Base-by-base conservation (phyloP, 208 protist genomes). In the Crithidia sp. region DNA sequence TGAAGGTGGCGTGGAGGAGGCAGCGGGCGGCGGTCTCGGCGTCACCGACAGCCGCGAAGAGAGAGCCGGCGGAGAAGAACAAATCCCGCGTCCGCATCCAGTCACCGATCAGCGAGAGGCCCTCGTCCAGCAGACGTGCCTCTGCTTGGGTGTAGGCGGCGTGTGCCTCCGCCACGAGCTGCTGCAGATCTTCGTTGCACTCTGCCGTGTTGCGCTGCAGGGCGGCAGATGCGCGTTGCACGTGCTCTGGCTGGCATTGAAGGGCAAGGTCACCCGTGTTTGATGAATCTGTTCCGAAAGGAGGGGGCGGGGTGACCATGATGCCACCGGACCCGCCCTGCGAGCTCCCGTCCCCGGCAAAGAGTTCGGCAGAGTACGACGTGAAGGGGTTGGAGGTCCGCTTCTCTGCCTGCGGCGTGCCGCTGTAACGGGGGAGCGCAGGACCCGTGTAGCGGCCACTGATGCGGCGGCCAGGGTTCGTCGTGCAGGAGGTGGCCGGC, bases 1-100 rank as follows among this genome's bases (percentile, higher is more conserved):
- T 93, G 63, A 90, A 82, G 52, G 88, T 81, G 36, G 90, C 90
- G 60, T 90, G 77, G 9, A 93, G 78, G 62, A 93, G 84, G 59
- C 82, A 81, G 17, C 74, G 73, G 3, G 88, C 88, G 0, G 90
- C 83, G 44, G 68, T 74, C 0, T 79, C 66, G 4, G 81, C 49
- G 58, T 80, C 77, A 13, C 88, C 90, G 44, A 76, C 60, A 41
- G 77, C 68, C 36, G 86, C 76, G 55, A 93, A 92, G 44, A 93
- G 72, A 0, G 82, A 70, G n/a, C 90, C 90, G 5, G 86, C 81
- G n/a, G 89, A 83, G 70, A 87, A 86, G 58, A 92, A 93, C 36
- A 76, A 36, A 50, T 95, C 90, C 28, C 85, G 85, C 39, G 88
- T 76, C 0, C 40, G 19, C 45, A 92, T 58, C 90, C 90, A 95